Percentiles rank a stretch among this genome's conserved stretches.
Conservation (phyloP, 2,329 filamentous ascomycete genomes). For the Ophiocordyceps camponoti-rufipedis region DNA sequence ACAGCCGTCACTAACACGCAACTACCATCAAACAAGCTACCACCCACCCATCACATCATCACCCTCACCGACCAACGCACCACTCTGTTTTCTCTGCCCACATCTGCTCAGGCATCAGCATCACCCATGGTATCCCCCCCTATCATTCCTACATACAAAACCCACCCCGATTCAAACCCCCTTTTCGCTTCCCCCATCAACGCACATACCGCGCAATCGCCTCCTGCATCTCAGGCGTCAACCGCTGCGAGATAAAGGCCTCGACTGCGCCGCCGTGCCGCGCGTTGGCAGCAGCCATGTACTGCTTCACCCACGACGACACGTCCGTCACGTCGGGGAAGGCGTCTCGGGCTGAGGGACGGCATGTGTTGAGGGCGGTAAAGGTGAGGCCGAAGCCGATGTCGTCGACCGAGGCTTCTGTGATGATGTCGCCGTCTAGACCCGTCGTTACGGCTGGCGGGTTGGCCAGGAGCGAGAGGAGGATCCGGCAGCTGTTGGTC, state of each 20-base stretch:
- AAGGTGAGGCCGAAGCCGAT: conserved; percentile 89
- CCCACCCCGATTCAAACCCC: not conserved
- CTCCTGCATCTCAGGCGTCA: conserved; percentile 41
- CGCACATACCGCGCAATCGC: conserved; percentile 32
- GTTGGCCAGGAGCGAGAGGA: conserved; percentile 78
- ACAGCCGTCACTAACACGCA: no score
- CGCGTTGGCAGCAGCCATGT: conserved; percentile 60
- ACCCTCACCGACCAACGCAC: not conserved
- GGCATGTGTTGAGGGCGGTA: conserved; percentile 83
- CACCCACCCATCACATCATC: no score
- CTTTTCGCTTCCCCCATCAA: conserved; percentile 10
- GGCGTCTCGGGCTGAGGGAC: conserved; percentile 53
- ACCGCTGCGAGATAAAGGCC: conserved; percentile 51
- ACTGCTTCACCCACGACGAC: conserved; percentile 66
- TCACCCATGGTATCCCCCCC: not conserved
- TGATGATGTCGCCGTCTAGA: conserved; percentile 55
- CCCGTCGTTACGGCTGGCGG: conserved; percentile 51
- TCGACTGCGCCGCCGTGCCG: conserved; percentile 54
- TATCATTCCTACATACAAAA: not conserved
- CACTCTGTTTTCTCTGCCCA: not conserved
- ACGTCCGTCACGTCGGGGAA: conserved; percentile 74
- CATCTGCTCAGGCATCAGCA: no score
- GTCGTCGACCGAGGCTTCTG: conserved; percentile 85
- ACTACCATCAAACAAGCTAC: no score
- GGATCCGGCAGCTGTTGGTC: conserved; percentile 74